Evolutionary conservation across 225 moss, liverwort and hornwort species (phyloP).

Genomic region (Polytrichum commune): DNA sequence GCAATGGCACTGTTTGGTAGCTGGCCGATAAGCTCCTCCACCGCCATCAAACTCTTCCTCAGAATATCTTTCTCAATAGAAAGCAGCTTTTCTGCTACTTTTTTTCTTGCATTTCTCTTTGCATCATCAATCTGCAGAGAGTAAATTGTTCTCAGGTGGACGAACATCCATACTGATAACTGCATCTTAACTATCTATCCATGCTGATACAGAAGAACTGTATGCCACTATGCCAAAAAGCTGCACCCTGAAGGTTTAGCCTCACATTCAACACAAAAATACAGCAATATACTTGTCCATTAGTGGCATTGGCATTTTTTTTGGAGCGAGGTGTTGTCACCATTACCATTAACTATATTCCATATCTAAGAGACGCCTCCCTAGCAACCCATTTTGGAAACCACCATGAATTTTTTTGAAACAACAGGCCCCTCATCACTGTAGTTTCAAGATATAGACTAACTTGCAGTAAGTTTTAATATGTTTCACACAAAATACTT

Average conservation of each 20-base stretch:
- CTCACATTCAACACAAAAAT: neutral
- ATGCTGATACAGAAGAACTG: neutral
- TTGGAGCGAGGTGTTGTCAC: too few species aligned
- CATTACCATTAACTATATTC: too few species aligned
- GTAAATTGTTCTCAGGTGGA: constrained; percentile 11
- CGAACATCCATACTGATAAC: neutral
- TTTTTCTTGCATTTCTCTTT: constrained; percentile 77
- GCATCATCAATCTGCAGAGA: constrained; percentile 71
- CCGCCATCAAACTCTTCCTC: constrained; percentile 60
- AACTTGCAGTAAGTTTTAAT: neutral
- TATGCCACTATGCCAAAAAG: neutral
- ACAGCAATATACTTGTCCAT: neutral
- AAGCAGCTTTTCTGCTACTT: constrained; percentile 78
- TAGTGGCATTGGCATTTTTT: too few species aligned
- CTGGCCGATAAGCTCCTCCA: constrained; percentile 61
- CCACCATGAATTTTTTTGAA: too few species aligned
- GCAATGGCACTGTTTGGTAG: constrained; percentile 63
- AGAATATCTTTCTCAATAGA: constrained; percentile 82
- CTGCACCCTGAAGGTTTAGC: neutral
- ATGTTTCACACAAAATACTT: neutral
- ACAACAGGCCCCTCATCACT: too few species aligned
- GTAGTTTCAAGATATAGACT: neutral
- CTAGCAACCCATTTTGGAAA: too few species aligned
- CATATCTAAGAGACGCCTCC: too few species aligned
- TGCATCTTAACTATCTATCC: neutral